A percentile compares a stretch with the other conserved stretches of the same genome.
phyloP scores from a whole-genome alignment of 805 yeast species.

The Candida jianshihensis region DNA sequence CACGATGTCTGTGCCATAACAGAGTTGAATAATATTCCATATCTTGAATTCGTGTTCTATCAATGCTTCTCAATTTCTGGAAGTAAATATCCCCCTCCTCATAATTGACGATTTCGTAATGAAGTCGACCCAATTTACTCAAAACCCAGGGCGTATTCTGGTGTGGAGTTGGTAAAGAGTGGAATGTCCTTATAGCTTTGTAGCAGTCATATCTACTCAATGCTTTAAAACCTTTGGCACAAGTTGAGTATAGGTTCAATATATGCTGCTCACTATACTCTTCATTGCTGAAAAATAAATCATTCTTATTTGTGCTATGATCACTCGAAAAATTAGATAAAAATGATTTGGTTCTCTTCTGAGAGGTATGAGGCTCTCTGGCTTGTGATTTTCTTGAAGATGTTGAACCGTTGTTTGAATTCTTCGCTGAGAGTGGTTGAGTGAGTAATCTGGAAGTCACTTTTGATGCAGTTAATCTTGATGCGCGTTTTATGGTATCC shows the following conservation, averaged over 20 bases:
- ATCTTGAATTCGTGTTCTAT: slow-evolving; percentile 74
- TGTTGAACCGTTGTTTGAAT: slow-evolving; percentile 4
- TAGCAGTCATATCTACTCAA: slow-evolving; percentile 66
- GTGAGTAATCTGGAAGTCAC: slow-evolving; percentile 42
- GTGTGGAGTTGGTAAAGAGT: slow-evolving; percentile 55
- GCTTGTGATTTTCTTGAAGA: slow-evolving; percentile 6
- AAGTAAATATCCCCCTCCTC: slow-evolving; percentile 65
- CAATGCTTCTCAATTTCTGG: slow-evolving; percentile 52
- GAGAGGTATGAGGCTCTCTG: slow-evolving; percentile 12
- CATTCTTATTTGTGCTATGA: slow-evolving; percentile 7
- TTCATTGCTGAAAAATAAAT: slow-evolving; percentile 14
- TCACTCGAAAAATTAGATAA: not conserved
- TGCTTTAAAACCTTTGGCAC: slow-evolving; percentile 57
- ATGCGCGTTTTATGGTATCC: slow-evolving; percentile 18
- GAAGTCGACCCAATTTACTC: slow-evolving; percentile 69
- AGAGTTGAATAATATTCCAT: slow-evolving; percentile 90
- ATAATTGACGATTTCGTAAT: slow-evolving; percentile 84
- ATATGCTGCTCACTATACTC: slow-evolving; percentile 34
- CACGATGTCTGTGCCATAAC: slow-evolving; percentile 87
- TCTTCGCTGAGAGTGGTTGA: slow-evolving; percentile 28
- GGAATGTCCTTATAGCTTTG: slow-evolving; percentile 67
- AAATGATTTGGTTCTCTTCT: slow-evolving; percentile 8
- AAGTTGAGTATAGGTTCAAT: slow-evolving; percentile 39
- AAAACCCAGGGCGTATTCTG: slow-evolving; percentile 79
- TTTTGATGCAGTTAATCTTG: slow-evolving; percentile 34